Percentiles rank a stretch among this genome's conserved stretches.
These are phyloP conservation scores for Xylariaceae sp. DNA, from an alignment of 2,329 filamentous ascomycete species.

Conservation along the genomic window DNA sequence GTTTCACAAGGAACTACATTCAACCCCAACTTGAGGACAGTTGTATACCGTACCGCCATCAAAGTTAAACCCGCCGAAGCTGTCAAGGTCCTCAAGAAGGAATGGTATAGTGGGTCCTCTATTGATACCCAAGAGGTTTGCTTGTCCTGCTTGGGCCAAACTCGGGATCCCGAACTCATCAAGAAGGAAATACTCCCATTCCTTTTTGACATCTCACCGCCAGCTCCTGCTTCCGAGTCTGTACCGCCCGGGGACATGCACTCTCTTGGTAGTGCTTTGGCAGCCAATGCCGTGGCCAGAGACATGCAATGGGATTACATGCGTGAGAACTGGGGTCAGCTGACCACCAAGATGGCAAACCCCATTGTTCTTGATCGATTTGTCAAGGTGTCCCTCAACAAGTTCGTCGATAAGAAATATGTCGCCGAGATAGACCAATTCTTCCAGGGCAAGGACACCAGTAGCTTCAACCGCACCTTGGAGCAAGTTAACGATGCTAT, in stretches of 20 bases:
- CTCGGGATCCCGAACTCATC: slow-evolving; percentile 63
- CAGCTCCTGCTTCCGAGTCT: slow-evolving; percentile 45
- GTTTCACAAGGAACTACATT: slow-evolving; percentile 62
- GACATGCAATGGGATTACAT: slow-evolving; percentile 77
- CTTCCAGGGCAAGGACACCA: slow-evolving; percentile 81
- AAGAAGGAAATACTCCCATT: slow-evolving; percentile 63
- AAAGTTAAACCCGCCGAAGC: slow-evolving; percentile 61
- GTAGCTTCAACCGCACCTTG: slow-evolving; percentile 78
- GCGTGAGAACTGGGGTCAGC: slow-evolving; percentile 72
- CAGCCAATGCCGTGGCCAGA: slow-evolving; percentile 68
- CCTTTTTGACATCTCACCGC: slow-evolving; percentile 63
- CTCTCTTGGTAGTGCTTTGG: slow-evolving; percentile 66
- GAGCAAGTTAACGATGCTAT: slow-evolving; percentile 83
- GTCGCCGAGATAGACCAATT: slow-evolving; percentile 76
- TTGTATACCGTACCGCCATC: slow-evolving; percentile 75
- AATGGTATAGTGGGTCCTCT: slow-evolving; percentile 75
- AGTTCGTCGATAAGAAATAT: slow-evolving; percentile 66
- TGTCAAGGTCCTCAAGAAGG: slow-evolving; percentile 72
- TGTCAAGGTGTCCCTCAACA: slow-evolving; percentile 68
- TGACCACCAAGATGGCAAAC: slow-evolving; percentile 70
- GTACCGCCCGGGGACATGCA: slow-evolving; percentile 86
- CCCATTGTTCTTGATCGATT: slow-evolving; percentile 87
- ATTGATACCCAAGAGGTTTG: slow-evolving; percentile 89
- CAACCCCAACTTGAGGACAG: slow-evolving; percentile 72
- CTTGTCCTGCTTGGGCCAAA: slow-evolving; percentile 68